These are phyloP conservation scores for grape (Vitis vinifera) DNA, from an alignment of 164 flowering plant species.

Conservation along the genomic window DNA sequence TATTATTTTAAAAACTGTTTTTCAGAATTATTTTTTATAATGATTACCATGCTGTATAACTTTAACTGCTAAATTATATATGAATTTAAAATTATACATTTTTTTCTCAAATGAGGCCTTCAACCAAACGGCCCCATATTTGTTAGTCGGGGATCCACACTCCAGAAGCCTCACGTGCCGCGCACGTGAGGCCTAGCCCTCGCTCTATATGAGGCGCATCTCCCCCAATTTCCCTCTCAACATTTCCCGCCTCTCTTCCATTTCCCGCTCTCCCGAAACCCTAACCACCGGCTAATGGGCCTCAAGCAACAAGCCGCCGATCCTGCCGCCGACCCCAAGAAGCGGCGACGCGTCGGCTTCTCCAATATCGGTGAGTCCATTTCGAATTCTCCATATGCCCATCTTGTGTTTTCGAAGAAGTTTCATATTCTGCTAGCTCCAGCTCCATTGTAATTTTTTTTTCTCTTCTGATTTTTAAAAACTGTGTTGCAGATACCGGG, in stretches of 20 bases:
- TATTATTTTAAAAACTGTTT: too few relatives aligned
- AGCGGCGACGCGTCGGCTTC: constrained; percentile 68
- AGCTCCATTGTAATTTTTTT: background rate
- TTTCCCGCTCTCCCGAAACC: constrained; percentile 56
- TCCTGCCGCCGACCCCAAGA: constrained; percentile 50
- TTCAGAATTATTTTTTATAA: too few relatives aligned
- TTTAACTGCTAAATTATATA: too few relatives aligned
- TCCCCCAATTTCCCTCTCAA: background rate
- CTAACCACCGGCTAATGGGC: constrained; percentile 49
- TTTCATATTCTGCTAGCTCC: background rate
- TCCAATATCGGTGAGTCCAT: constrained; percentile 40
- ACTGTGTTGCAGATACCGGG: constrained; percentile 61
- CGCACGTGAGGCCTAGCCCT: too few relatives aligned
- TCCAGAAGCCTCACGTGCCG: too few relatives aligned
- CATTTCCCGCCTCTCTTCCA: constrained; percentile 45
- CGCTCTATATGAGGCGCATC: background rate
- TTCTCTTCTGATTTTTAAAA: background rate
- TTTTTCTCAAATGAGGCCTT: too few relatives aligned
- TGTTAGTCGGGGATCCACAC: too few relatives aligned
- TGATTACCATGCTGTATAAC: too few relatives aligned
- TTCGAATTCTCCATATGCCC: background rate
- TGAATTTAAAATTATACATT: too few relatives aligned
- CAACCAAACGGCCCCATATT: too few relatives aligned
- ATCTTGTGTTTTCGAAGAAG: background rate
- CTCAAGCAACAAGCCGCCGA: constrained; percentile 52